These are phyloP conservation scores for Neurospora crassa DNA, from an alignment of 2,329 filamentous ascomycete genomes.

Conservation along the genomic window DNA sequence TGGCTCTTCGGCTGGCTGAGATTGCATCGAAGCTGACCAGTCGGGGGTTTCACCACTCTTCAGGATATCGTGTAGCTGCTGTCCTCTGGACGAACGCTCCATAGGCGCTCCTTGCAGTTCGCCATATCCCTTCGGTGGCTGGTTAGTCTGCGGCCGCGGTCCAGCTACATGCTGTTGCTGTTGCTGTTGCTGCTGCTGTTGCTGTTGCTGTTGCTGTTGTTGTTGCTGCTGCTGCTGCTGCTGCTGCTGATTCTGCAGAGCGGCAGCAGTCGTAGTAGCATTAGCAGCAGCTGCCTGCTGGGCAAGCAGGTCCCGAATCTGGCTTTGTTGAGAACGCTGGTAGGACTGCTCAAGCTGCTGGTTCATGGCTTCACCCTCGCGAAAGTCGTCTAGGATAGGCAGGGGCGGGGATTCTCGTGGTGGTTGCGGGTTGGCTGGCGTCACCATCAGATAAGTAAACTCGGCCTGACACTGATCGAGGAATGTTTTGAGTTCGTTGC, in stretches of 20 bases:
- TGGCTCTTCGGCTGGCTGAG: constrained; percentile 12
- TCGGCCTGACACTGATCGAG: constrained; percentile 56
- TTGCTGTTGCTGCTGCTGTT: constrained; percentile 32
- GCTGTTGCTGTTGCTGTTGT: constrained; percentile 45
- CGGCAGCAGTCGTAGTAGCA: constrained; percentile 8
- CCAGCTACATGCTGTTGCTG: constrained; percentile 44
- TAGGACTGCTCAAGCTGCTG: constrained; percentile 25
- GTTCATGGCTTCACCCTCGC: constrained; percentile 41
- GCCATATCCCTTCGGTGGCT: constrained; percentile 29
- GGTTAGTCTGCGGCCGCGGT: constrained; percentile 32
- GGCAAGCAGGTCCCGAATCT: not conserved
- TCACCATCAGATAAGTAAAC: constrained; percentile 59
- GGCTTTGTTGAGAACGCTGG: constrained; percentile 15
- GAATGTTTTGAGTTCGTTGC: constrained; percentile 48
- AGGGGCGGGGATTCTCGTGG: constrained; percentile 53
- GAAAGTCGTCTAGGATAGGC: constrained; percentile 49
- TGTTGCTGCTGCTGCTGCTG: constrained; percentile 43
- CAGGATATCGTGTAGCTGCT: not conserved
- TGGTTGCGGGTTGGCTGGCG: constrained; percentile 54
- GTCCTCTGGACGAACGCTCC: not conserved
- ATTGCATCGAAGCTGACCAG: not conserved
- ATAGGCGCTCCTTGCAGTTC: not conserved
- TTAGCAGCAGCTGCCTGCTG: not conserved
- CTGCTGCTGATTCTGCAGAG: constrained; percentile 40
- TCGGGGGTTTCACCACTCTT: not conserved